phyloP scores from a whole-genome alignment of 164 flowering plant genomes.

The Nelumbo lutea region DNA sequence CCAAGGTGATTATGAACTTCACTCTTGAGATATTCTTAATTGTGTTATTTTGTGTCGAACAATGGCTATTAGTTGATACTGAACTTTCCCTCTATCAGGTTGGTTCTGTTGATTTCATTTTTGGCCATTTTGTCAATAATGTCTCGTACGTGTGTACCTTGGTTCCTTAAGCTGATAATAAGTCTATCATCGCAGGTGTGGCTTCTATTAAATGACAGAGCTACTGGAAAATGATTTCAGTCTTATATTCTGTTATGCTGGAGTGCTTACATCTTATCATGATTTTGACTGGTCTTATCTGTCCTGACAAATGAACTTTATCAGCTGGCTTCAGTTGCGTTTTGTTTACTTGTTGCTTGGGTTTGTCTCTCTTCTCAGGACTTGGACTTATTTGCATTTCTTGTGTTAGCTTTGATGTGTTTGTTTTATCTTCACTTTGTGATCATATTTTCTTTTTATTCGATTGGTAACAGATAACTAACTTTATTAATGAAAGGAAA shows the following conservation, averaged over 20 bases:
- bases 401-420: background rate
- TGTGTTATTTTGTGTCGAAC: background rate
- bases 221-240: background rate
- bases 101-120: conserved; percentile 66
- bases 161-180: conserved; percentile 92
- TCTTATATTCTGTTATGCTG: background rate
- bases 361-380: conserved; percentile 43
- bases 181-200: conserved; percentile 85
- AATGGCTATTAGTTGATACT: conserved; percentile 5
- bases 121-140: conserved; percentile 61
- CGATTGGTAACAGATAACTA: background rate
- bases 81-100: conserved; percentile 40
- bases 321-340: conserved; percentile 93
- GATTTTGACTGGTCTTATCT: conserved; percentile 7
- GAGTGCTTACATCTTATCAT: background rate
- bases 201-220: background rate
- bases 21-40: background rate
- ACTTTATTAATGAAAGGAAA: no score
- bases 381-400: background rate
- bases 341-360: conserved; percentile 98
- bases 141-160: conserved; percentile 78
- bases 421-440: background rate
- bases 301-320: conserved; percentile 94
- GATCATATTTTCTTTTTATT: background rate
- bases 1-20: background rate